A percentile compares a stretch with the other conserved stretches of the same genome.
These are phyloP conservation scores for Myriosclerotinia duriaeana DNA, from an alignment of 2,329 filamentous ascomycete genomes.

Conservation along the genomic window DNA sequence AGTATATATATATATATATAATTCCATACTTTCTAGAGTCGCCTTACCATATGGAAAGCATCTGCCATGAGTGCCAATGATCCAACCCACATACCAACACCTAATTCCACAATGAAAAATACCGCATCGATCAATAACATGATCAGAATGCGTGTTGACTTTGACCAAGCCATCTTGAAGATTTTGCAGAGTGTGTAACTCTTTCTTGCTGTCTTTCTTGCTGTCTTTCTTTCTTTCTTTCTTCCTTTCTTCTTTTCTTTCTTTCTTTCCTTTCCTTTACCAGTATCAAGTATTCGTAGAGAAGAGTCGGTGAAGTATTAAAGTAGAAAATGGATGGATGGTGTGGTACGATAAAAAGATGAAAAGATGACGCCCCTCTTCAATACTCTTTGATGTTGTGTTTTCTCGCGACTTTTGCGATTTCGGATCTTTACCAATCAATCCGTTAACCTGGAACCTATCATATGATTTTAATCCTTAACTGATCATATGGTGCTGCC, in stretches of 20 bases:
- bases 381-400: not conserved
- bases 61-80: conserved; percentile 94
- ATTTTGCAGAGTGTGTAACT: not conserved
- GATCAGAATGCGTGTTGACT: conserved; percentile 86
- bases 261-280: not conserved
- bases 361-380: conserved; percentile 1
- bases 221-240: not conserved
- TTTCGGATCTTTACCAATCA: conserved; percentile 16
- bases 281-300: not conserved
- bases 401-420: not conserved
- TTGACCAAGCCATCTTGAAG: conserved; percentile 76
- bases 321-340: not conserved
- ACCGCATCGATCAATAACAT: conserved; percentile 85
- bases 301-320: not conserved
- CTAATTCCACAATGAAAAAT: conserved; percentile 89
- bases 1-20: conserved; percentile 24
- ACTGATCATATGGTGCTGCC: too few relatives aligned
- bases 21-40: not conserved
- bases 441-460: too few relatives aligned
- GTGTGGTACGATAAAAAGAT: not conserved
- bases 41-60: conserved; percentile 90
- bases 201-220: not conserved
- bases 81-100: conserved; percentile 80
- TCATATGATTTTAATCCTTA: too few relatives aligned
- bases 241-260: not conserved